Base-by-base conservation (phyloP, 2,329 filamentous ascomycete genomes). In the Paecilomyces formosus region DNA sequence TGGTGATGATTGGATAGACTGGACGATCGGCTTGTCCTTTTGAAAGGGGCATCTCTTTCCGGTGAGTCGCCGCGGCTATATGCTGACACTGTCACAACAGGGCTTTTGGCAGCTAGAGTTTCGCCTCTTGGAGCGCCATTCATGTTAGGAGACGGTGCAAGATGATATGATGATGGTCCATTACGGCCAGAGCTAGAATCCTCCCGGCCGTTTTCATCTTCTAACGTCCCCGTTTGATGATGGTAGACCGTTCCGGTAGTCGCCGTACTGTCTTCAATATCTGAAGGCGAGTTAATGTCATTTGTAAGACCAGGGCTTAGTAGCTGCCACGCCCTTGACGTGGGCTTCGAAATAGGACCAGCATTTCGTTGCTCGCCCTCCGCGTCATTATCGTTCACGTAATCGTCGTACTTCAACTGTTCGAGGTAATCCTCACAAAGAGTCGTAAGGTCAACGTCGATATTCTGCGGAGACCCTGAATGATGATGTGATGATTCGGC, bases 31-130 rank as follows among this genome's bases (percentile, higher is more conserved):
- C 71, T 73, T 15, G 63, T 63, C 45, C 66, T 68, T 56, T 69
- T 65, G 13, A 28, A 13, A 28, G 60, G 59, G 26, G 62, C 63
- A 22, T 66, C 68, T 57, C 71, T 64, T 50, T 70, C 70, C 3
- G 76, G 76, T 1, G 77, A 79, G 63, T 79, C 77, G 4, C 76
- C 77, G 22, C 75, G 69, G 22, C 71, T 71, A 55, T 72, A 74
- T 45, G 63, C 75, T 28, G 77, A 77, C 2, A 80, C 70, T 39
- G 74, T 77, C 50, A 80, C 72, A 31, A 77, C 72, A 12, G 78
- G 78, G 58, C 78, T 80, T 53, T 69, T 65, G 35, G 4, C 13
- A 1, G 35, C 3, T 5, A 18, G 35, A 45, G 35, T 21, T 3
- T 45, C 39, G n/a, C 39, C 39, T 45, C 15, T 9, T 21, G 39